Conservation (phyloP, 768 basidiomycete species). For the Fistulinella prunicolor region DNA sequence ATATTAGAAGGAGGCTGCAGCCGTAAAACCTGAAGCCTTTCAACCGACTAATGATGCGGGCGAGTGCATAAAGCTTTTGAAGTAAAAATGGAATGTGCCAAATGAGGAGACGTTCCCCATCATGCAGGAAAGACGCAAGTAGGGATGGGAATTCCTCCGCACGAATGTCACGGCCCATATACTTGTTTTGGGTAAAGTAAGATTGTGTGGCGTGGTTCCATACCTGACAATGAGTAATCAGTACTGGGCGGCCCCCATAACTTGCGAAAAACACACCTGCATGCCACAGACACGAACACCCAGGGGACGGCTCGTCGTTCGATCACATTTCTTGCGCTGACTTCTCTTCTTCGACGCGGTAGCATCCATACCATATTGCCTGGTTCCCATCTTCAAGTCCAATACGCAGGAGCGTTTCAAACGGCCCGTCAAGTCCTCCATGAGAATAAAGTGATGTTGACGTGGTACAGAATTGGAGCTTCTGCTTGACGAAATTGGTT, state of each 20-base stretch:
- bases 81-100: conserved; percentile 92
- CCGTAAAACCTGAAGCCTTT: conserved; percentile 99
- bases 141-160: conserved; percentile 82
- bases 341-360: conserved; percentile 92
- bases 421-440: conserved; percentile 96
- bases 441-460: conserved; percentile 96
- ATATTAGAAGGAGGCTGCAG: conserved; percentile 93
- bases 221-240: conserved; percentile 51
- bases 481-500: conserved; percentile 37
- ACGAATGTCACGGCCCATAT: conserved; percentile 87
- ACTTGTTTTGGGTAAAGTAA: conserved; percentile 94
- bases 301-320: conserved; percentile 86
- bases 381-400: conserved; percentile 99
- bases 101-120: conserved; percentile 79
- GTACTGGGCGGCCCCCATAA: not conserved
- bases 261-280: conserved; percentile 67
- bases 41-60: conserved; percentile 82
- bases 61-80: conserved; percentile 91
- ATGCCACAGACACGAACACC: conserved; percentile 97
- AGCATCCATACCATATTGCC: conserved; percentile 97
- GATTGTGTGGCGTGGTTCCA: conserved; percentile 86
- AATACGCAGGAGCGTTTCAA: conserved; percentile 92
- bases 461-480: conserved; percentile 57
- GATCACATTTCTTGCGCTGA: conserved; percentile 97
- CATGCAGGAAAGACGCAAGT: conserved; percentile 77